Base-by-base conservation (phyloP, 2,329 filamentous ascomycete species). In the Calonectria hongkongensis region DNA sequence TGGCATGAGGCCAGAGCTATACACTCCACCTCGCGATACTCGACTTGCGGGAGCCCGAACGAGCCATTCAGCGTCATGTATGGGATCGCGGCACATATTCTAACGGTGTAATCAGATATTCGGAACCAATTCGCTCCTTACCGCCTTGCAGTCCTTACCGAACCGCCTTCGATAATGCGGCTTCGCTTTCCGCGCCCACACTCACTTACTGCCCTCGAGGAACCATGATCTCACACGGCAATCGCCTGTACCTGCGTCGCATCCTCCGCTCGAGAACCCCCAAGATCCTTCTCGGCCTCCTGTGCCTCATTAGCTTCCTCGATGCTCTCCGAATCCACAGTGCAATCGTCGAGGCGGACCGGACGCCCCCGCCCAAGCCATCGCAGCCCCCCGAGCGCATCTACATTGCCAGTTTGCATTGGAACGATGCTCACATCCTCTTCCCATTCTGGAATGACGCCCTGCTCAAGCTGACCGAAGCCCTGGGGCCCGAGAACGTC, bases 331-430 rank as follows among this genome's bases (percentile, higher is more conserved):
- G 83, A 16, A 82, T 87, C 51, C 82, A 85, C 71, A 78, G 77
- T 48, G 79, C 80, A 33, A 81, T 86, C 25, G 70, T 79, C 75
- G 73, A 78, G 75, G 78, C 79, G 71, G 77, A 82, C 66, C 79
- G 70, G 36, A 70, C 78, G 43, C 67, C 71, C 62, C 66, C 74
- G 25, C 75, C 77, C 54, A 74, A 78, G 66, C 76, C 80, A 58
- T 80, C 76, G 67, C 79, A 81, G 54, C 80, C 76, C 27, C 76
- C 74, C 60, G 83, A 86, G 78, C 84, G 85, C 74, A 88, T 95
- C 73, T 95, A 91, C 83, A 93, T 95, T 73, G 90, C 92, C 5
- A 90, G 90, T 73, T 90, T 93, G 80, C 92, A 94, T 79, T 94
- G 92, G 88, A 94, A 93, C 78, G 90, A 90, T 74, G 93, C 89